Conservation (phyloP, 768 basidiomycete genomes). For the Suillus plorans region DNA sequence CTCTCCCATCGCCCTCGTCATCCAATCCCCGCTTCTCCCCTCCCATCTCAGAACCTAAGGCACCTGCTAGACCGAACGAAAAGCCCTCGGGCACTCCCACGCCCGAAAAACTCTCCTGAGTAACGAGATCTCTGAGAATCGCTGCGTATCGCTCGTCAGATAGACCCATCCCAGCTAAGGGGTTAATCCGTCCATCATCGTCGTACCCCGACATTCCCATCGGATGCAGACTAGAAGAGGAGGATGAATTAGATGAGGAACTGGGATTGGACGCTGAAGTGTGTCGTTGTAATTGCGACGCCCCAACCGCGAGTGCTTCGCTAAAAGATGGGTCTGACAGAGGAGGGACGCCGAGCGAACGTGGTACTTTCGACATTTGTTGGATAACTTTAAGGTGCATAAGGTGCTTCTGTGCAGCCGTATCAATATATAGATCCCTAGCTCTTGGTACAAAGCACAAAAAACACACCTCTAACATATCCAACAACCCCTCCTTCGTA, state of each 20-base stretch:
- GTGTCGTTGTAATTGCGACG: conserved; percentile 16
- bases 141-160: conserved; percentile 85
- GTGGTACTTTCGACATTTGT: conserved; percentile 65
- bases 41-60: conserved; percentile 7
- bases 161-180: conserved; percentile 84
- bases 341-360: conserved; percentile 66
- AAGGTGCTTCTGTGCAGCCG: conserved; percentile 65
- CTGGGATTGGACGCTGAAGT: neutral
- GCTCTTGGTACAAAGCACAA: neutral
- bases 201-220: conserved; percentile 24
- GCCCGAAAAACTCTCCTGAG: conserved; percentile 57
- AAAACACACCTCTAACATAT: conserved; percentile 80
- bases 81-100: conserved; percentile 34
- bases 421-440: neutral
- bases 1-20: conserved; percentile 39
- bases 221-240: conserved; percentile 6
- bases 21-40: conserved; percentile 38
- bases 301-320: conserved; percentile 50
- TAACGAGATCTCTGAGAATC: conserved; percentile 74
- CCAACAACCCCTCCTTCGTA: conserved; percentile 87
- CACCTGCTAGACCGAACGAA: conserved; percentile 16
- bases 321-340: conserved; percentile 55
- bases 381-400: conserved; percentile 86
- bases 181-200: conserved; percentile 68
- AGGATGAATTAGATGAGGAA: conserved; percentile 11